phyloP scores from a whole-genome alignment of 805 yeast genomes.

The Starmerella bacillaris region DNA sequence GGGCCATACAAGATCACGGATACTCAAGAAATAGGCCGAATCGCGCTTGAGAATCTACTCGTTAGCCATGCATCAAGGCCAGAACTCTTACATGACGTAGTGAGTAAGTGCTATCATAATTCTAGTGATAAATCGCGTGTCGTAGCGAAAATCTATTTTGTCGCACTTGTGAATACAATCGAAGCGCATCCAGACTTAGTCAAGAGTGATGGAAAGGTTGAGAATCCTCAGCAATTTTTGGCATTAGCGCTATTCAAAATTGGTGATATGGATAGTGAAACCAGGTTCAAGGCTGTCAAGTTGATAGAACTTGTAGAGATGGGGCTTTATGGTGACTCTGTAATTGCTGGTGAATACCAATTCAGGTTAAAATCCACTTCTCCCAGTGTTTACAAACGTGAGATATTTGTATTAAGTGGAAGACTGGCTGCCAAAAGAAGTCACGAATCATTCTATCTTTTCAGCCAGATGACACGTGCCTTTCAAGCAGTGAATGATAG shows the following conservation, averaged over 20 bases:
- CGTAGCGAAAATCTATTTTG: slow-evolving; percentile 51
- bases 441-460: slow-evolving; percentile 40
- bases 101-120: slow-evolving; percentile 51
- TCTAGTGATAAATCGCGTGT: slow-evolving; percentile 24
- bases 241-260: slow-evolving; percentile 62
- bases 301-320: slow-evolving; percentile 52
- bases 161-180: slow-evolving; percentile 49
- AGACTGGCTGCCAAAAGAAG: slow-evolving; percentile 45
- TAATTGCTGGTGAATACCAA: slow-evolving; percentile 35
- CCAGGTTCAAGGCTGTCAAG: slow-evolving; percentile 54
- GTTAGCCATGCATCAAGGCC: slow-evolving; percentile 37
- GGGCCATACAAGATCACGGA: slow-evolving; percentile 45
- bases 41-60: slow-evolving; percentile 54
- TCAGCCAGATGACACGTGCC: slow-evolving; percentile 55
- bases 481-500: slow-evolving; percentile 43
- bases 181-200: slow-evolving; percentile 28
- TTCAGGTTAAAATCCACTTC: slow-evolving; percentile 61
- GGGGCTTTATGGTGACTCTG: slow-evolving; percentile 35
- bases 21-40: slow-evolving; percentile 39
- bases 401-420: slow-evolving; percentile 60
- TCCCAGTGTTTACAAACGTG: slow-evolving; percentile 70
- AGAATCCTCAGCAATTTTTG: slow-evolving; percentile 37
- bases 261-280: slow-evolving; percentile 51
- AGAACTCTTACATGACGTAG: slow-evolving; percentile 38
- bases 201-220: slow-evolving; percentile 25